phyloP scores from a whole-genome alignment of 2,329 filamentous ascomycete species.

The Sporothrix mexicana region DNA sequence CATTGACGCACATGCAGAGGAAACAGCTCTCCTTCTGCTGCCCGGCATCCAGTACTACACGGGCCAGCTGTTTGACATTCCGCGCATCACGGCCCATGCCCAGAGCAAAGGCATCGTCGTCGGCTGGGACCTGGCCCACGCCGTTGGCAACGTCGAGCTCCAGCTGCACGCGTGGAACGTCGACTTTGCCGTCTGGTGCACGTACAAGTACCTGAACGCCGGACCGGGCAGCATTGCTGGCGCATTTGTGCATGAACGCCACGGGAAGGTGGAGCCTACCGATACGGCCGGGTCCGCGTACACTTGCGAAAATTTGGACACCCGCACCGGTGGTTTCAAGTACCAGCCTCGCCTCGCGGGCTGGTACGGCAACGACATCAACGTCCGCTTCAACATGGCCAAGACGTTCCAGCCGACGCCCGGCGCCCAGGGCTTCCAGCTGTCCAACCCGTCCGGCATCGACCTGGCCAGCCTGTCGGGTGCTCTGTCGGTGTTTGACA shows the following conservation, averaged over 20 bases:
- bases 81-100: conserved; percentile 77
- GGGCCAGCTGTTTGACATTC: conserved; percentile 85
- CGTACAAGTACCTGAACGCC: conserved; percentile 91
- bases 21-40: conserved; percentile 77
- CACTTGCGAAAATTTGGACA: conserved; percentile 42
- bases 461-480: conserved; percentile 78
- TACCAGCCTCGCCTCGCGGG: conserved; percentile 74
- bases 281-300: no score
- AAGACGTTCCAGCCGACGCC: conserved; percentile 77
- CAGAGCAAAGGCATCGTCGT: conserved; percentile 60
- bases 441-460: conserved; percentile 82
- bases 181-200: conserved; percentile 92
- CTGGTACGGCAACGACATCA: conserved; percentile 87
- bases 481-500: conserved; percentile 74
- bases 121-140: conserved; percentile 66
- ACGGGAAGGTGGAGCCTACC: conserved; percentile 60
- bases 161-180: conserved; percentile 86
- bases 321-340: conserved; percentile 39
- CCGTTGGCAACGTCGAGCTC: conserved; percentile 81
- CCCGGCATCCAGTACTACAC: conserved; percentile 93
- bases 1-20: conserved; percentile 76
- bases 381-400: conserved; percentile 80
- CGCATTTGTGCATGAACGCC: conserved; percentile 77
- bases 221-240: conserved; percentile 83
- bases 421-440: conserved; percentile 80